Percentiles rank a stretch among this genome's conserved stretches.
phyloP scores from a whole-genome alignment of 345 rosid species.

The Capsella bursapastoris region DNA sequence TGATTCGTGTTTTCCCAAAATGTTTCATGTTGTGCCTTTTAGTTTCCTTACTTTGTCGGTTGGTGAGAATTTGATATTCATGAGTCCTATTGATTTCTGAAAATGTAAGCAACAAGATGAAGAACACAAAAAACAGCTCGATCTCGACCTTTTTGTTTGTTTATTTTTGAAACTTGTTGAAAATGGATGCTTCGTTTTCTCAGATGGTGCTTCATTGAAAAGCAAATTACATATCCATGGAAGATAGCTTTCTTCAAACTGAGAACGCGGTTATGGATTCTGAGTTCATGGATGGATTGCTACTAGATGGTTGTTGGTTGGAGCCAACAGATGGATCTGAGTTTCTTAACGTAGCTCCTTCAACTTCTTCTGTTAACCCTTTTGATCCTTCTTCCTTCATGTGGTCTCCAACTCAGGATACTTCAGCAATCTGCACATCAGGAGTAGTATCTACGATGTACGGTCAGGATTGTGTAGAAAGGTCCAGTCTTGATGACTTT shows the following conservation, averaged over 20 bases:
- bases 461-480: slow-evolving; percentile 50
- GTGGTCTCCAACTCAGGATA: slow-evolving; percentile 53
- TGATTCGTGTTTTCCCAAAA: slow-evolving; percentile 33
- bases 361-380: slow-evolving; percentile 47
- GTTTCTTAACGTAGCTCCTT: slow-evolving; percentile 57
- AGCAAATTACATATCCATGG: slow-evolving; percentile 51
- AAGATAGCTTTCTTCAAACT: slow-evolving; percentile 56
- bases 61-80: slow-evolving; percentile 22
- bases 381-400: slow-evolving; percentile 53
- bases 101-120: slow-evolving; percentile 22
- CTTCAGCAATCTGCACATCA: slow-evolving; percentile 39
- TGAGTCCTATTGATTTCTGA: slow-evolving; percentile 29
- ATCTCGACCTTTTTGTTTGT: slow-evolving; percentile 28
- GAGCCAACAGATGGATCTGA: slow-evolving; percentile 87
- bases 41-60: slow-evolving; percentile 22
- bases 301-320: slow-evolving; percentile 93
- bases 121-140: slow-evolving; percentile 8
- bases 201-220: slow-evolving; percentile 35
- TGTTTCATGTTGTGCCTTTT: slow-evolving; percentile 32
- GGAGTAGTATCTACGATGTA: slow-evolving; percentile 38
- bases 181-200: slow-evolving; percentile 21
- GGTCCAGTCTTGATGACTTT: slow-evolving; percentile 40
- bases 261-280: slow-evolving; percentile 62
- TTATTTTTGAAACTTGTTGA: slow-evolving; percentile 1
- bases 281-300: slow-evolving; percentile 75